Conservation (phyloP, 805 yeast genomes). For the Candida saitoana region DNA sequence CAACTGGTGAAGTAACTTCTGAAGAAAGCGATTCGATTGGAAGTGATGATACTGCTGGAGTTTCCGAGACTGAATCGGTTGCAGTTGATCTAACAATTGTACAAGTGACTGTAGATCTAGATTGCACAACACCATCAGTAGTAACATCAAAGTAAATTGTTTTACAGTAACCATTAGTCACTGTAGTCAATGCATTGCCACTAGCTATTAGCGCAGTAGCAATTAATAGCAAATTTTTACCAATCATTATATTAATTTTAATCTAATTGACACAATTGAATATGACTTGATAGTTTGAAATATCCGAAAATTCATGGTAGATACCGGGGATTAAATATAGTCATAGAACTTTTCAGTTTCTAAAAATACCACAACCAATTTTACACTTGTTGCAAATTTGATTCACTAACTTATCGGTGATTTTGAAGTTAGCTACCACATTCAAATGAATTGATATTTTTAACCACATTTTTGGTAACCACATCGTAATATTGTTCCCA, state of each 20-base stretch:
- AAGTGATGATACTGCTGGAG: neutral
- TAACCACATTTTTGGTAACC: neutral
- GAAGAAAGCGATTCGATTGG: neutral
- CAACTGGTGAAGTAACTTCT: neutral
- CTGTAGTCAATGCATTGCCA: neutral
- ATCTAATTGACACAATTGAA: neutral
- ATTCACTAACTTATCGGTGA: neutral
- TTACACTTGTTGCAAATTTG: neutral
- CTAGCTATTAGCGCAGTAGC: neutral
- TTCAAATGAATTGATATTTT: no score
- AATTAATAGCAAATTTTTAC: neutral
- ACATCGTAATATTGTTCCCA: neutral
- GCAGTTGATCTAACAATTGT: neutral
- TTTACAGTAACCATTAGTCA: neutral
- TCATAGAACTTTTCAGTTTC: neutral
- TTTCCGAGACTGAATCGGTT: neutral
- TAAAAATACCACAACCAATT: neutral
- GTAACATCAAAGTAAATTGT: neutral
- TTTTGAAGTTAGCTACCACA: neutral
- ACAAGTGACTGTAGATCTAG: neutral
- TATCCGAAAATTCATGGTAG: neutral
- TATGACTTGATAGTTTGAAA: neutral
- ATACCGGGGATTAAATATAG: neutral
- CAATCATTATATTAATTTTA: neutral
- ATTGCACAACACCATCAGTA: neutral